Evolutionary conservation across 1,139 yeast genomes (phyloP), one percentile per base, ranked within the genome.

Genomic region (Hyphopichia buzzinii): DNA sequence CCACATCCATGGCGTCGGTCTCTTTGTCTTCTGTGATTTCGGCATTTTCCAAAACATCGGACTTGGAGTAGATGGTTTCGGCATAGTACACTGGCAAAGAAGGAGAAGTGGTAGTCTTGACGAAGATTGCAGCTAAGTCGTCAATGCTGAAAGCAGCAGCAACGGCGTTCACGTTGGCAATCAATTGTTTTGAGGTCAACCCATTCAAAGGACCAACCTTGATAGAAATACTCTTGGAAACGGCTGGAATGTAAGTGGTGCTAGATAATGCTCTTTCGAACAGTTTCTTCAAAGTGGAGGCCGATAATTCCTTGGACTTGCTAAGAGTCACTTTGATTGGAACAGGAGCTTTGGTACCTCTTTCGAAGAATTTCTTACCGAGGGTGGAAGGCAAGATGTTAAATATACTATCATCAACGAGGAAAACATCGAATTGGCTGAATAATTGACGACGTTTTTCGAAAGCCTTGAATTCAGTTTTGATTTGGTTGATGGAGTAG

Each of bases 391-490:
- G 98, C 65, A 90, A 72, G 43, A 86, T 70, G 35, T 89, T 81
- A 39, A 88, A 71, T 33, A 90, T 72, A 28, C 84, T 81, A 48
- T 89, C 96, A 62, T 92, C 97, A 34, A 87, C 81, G 35, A 92
- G 59, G 57, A 92, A 87, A 42, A 89, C 50, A 52, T 90, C 95
- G 52, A 72, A 82, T 36, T 74, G 77, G 8, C 66, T 54, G 37
- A 70, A 59, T 41, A 84, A 72, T 44, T 79, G 79, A 64, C 90
- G 80, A 59, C 84, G 79, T 48, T 82, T 76, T 57, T 84, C 92
- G 47, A 63, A 84, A 28, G 81, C 73, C 57, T 82, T 81, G 63
- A 75, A 84, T 39, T 77, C 81, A 14, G 81, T 79, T 55, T 83
- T 83, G 41, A 84, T 61, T 36, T 81, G 78, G 31, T 70, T 64